Evolutionary conservation across 371 early-diverging fungal genomes (phyloP), one percentile per base, ranked within the genome.

Genomic region (Rhizopus microsporus): DNA sequence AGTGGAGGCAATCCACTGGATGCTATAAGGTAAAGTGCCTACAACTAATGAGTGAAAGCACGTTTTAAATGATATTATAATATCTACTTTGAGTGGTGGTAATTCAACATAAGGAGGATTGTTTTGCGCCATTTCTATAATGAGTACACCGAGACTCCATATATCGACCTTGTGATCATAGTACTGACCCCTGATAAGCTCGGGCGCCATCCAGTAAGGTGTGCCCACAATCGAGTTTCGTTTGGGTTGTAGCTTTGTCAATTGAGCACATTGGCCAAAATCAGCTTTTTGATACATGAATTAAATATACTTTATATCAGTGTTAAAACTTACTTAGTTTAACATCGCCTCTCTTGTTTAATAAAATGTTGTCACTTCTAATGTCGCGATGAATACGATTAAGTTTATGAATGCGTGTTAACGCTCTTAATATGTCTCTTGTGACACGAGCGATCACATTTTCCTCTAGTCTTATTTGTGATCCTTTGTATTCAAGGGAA

Each of bases 371-470:
- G 67, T 89, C 90, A 63, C 88, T 88, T 57, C 84, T 87, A 61
- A 95, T 86, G 72, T 95, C 95, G 51, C 98, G 88, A 74, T 99
- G 99, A 44, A 96, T 90, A 33, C 96, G 92, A 48, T 82, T 76
- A 32, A 86, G 80, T 38, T 81, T 75, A 71, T 99, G 98, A 52
- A 99, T 71, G 70, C 94, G 94, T 7, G 85, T 81, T 54, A 99
- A 75, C 4, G 92, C 98, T 31, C 82, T 78, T 44, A 95, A 63
- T 31, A 93, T 78, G 66, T 95, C 94, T 53, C 81, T 71, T 46
- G 89, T 72, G 6, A 84, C 72, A 8, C 79, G 72, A 10, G 87
- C 82, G 55, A 88, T 87, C 17, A 83, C 75, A 13, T 71, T 54
- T 17, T 83, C 81, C 8, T 68, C 73, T 62, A 88, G 64, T 10